phyloP scores from a whole-genome alignment of 108 stramenopile species.

The Asterionellopsis glacialis region DNA sequence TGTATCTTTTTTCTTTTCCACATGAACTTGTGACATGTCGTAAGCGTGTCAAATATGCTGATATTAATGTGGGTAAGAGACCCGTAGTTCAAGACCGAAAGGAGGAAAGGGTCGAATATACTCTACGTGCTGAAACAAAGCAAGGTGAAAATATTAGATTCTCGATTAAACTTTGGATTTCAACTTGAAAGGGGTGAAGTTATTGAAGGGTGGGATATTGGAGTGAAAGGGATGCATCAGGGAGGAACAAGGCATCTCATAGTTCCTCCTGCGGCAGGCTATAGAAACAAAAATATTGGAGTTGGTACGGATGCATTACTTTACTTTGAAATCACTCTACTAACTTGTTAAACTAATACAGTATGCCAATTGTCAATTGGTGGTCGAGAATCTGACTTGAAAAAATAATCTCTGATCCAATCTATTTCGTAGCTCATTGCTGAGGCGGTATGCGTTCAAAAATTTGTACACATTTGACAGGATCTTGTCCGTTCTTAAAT shows the following conservation, averaged over 20 bases:
- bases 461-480: conserved; percentile 25
- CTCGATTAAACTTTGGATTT: conserved; percentile 47
- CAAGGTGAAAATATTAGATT: conserved; percentile 39
- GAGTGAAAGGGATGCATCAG: conserved; percentile 66
- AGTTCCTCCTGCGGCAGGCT: conserved; percentile 76
- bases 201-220: conserved; percentile 77
- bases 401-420: no score
- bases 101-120: conserved; percentile 36
- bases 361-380: no score
- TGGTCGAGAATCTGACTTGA: no score
- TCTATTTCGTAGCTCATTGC: background rate
- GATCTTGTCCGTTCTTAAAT: conserved; percentile 24
- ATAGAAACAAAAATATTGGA: conserved; percentile 62
- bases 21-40: background rate
- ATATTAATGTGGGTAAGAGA: conserved; percentile 40
- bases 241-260: conserved; percentile 69
- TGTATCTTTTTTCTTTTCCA: conserved; percentile 27
- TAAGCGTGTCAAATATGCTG: conserved; percentile 39
- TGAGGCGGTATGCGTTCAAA: conserved; percentile 18
- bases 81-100: conserved; percentile 27
- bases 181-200: conserved; percentile 64
- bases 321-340: conserved; percentile 44
- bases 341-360: background rate
- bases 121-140: conserved; percentile 24
- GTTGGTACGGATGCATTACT: conserved; percentile 50